Evolutionary conservation across 1,139 yeast species (phyloP).

Genomic region (Kodamaea suecica): DNA sequence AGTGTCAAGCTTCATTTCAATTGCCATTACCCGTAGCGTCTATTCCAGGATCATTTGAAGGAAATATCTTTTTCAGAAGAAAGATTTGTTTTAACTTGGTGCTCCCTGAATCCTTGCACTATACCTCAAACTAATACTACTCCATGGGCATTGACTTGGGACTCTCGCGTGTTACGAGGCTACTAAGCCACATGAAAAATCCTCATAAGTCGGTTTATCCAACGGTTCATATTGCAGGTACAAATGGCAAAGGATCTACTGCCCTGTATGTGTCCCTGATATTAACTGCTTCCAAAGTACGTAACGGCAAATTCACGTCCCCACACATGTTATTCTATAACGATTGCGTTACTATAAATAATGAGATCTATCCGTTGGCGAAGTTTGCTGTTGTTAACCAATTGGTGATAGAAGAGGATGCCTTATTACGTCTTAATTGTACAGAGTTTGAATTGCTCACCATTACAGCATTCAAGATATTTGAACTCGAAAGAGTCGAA

Average conservation of each 20-base stretch:
- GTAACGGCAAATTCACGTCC: conserved; percentile 78
- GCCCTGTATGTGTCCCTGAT: conserved; percentile 73
- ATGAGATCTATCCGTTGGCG: conserved; percentile 47
- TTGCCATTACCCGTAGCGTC: too few relatives aligned
- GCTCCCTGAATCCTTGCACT: too few relatives aligned
- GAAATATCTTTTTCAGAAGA: too few relatives aligned
- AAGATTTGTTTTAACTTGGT: too few relatives aligned
- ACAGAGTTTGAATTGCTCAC: conserved; percentile 87
- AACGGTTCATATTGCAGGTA: conserved; percentile 85
- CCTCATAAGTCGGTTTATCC: conserved; percentile 59
- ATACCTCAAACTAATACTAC: too few relatives aligned
- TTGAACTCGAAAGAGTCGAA: conserved; percentile 55
- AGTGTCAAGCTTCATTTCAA: too few relatives aligned
- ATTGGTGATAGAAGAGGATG: conserved; percentile 36
- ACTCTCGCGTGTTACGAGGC: conserved; percentile 52
- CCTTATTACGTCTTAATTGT: conserved; percentile 49
- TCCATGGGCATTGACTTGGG: conserved; percentile 60
- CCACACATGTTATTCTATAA: conserved; percentile 75
- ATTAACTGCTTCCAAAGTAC: conserved; percentile 45
- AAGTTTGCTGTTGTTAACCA: conserved; percentile 47
- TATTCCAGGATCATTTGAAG: too few relatives aligned
- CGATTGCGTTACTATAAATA: conserved; percentile 72
- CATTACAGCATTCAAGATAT: conserved; percentile 77
- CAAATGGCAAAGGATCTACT: conserved; percentile 93
- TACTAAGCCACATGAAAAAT: conserved; percentile 60